Conservation (phyloP, 225 moss, liverwort and hornwort species). For the Anthoceros angustus region DNA sequence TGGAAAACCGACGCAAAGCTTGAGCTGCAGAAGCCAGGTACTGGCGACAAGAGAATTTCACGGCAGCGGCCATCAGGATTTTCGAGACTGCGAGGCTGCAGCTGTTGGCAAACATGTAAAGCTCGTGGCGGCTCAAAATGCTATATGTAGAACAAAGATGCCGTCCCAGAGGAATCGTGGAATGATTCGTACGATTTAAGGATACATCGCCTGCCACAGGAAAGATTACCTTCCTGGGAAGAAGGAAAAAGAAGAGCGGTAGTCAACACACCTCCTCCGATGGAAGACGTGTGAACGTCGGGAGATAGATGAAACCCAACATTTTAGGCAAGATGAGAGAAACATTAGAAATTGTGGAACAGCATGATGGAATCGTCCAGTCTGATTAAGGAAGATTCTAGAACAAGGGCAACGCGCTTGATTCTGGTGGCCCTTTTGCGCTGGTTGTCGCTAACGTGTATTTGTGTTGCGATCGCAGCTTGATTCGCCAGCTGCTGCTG, state of each 20-base stretch:
- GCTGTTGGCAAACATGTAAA: no score
- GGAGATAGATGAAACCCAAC: no score
- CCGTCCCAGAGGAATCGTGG: no score
- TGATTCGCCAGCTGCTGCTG: conserved; percentile 51
- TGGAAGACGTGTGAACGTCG: no score
- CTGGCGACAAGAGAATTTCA: background rate
- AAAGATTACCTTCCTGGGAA: no score
- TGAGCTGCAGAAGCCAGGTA: background rate
- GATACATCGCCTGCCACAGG: no score
- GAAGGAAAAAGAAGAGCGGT: no score
- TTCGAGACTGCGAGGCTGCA: background rate
- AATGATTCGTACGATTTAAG: no score
- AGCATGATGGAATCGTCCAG: conserved; percentile 65
- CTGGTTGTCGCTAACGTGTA: conserved; percentile 51
- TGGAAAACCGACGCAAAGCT: background rate
- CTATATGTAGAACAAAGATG: no score
- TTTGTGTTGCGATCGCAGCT: conserved; percentile 33
- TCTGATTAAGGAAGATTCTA: conserved; percentile 67
- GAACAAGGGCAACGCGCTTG: conserved; percentile 45
- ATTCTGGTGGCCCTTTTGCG: conserved; percentile 73
- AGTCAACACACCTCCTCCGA: no score
- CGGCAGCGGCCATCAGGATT: background rate
- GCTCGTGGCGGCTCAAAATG: no score
- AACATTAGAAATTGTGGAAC: conserved; percentile 54
- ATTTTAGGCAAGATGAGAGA: no score